These are phyloP conservation scores for Mychonastes homosphaera DNA, from an alignment of 139 green algal species.

Conservation along the genomic window DNA sequence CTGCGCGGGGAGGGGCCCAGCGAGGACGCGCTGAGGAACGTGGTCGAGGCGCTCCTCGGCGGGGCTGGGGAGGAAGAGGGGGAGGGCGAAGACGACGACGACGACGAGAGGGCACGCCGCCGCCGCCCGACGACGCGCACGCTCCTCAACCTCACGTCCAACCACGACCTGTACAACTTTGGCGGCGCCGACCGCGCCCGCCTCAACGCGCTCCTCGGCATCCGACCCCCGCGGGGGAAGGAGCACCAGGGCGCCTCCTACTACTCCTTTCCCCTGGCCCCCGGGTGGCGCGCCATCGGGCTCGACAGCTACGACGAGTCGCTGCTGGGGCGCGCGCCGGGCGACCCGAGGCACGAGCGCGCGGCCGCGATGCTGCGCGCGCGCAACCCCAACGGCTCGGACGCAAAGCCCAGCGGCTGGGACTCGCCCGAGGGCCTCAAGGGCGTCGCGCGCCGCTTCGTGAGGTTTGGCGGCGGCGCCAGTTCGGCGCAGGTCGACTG, in stretches of 20 bases:
- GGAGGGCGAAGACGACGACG: no score
- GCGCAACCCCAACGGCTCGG: conserved; percentile 45
- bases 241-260: conserved; percentile 23
- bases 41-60: no score
- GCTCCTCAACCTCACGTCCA: conserved; percentile 52
- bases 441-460: conserved; percentile 52
- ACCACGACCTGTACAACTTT: conserved; percentile 67
- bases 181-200: conserved; percentile 11
- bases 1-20: no score
- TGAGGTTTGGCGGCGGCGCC: conserved; percentile 66
- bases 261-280: conserved; percentile 48
- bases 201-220: conserved; percentile 17
- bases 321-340: conserved; percentile 35
- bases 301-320: conserved; percentile 70
- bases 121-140: conserved; percentile 3
- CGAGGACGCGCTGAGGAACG: no score
- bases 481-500: conserved; percentile 59
- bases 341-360: conserved; percentile 39
- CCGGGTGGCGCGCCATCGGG: conserved; percentile 51
- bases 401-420: conserved; percentile 12
- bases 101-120: no score
- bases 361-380: conserved; percentile 32
- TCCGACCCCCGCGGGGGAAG: conserved; percentile 1
- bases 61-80: no score
- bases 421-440: conserved; percentile 48